Evolutionary conservation across 257 asterid species (phyloP), one percentile per base, ranked within the genome.

Genomic region (Solanum chmielewskii): DNA sequence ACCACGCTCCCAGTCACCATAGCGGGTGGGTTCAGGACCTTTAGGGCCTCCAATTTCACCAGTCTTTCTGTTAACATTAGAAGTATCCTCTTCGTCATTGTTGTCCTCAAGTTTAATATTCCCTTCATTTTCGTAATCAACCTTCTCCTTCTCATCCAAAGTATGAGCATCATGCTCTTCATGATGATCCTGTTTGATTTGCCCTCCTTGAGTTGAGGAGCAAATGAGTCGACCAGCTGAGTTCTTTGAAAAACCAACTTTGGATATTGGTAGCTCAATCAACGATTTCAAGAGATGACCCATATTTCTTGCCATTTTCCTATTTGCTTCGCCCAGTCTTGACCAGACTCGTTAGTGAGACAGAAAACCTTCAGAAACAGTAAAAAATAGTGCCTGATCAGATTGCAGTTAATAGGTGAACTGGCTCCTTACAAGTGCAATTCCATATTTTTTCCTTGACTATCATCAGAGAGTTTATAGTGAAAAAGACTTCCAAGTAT

Each of bases 1-100:
- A 62, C 92, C 91, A 87, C 90, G 91, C 88, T 96, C 99, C 99
- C 98, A 96, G 84, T 96, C 99, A 62, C 98, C 98, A 91, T 89
- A 96, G 81, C 99, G 94, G 25, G 98, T 96, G 41, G 99, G 98
- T 91, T 96, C 98, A 15, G 98, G 99, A 4, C 98, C 99, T 86
- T 92, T 93, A 9, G 99, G 98, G 11, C 98, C 99, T 20, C 98
- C 98, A 82, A 93, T 60, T 89, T 96, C 98, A 44, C 95, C 96
- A 66, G 97, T 93, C 82, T 56, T 70, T 89, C 89, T 91, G 33
- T 96, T 96, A 42, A 91, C 87, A 77, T 49, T 6, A 45, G 66
- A 89, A 47, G 68, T 91, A 27, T 37, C 83, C 25, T 39, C 93
- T 13, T 87, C 90, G 1, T 81, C 92, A 20, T 27, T 86, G 81